Conservation (phyloP, 1,284 basidiomycete genomes). For the Rhizopogon parksii region DNA sequence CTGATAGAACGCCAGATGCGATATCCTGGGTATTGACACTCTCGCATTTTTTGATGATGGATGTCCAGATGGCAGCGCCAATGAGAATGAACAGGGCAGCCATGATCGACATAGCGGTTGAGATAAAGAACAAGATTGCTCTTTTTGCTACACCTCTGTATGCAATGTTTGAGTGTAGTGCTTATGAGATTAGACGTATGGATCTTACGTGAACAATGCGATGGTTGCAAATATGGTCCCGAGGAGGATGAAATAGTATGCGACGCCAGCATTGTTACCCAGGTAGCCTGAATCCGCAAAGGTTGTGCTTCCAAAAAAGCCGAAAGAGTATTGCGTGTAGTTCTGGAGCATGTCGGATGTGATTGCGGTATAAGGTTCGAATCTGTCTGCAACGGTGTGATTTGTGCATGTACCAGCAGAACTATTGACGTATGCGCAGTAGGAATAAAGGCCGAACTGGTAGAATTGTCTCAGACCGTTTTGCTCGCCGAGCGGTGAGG, state of each 20-base stretch:
- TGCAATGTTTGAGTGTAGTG: slow-evolving; percentile 8
- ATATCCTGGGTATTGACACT: slow-evolving; percentile 50
- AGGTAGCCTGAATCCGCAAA: slow-evolving; percentile 60
- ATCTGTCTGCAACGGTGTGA: slow-evolving; percentile 48
- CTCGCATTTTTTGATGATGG: slow-evolving; percentile 58
- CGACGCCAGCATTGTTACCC: slow-evolving; percentile 56
- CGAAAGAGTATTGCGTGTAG: slow-evolving; percentile 50
- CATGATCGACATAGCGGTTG: slow-evolving; percentile 54
- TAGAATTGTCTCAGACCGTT: slow-evolving; percentile 65
- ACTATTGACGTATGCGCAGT: slow-evolving; percentile 62
- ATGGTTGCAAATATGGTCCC: slow-evolving; percentile 62
- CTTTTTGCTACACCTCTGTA: slow-evolving; percentile 60
- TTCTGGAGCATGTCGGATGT: slow-evolving; percentile 59
- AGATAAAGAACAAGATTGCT: slow-evolving; percentile 60
- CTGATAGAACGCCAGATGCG: slow-evolving; percentile 40
- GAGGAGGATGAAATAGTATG: slow-evolving; percentile 69
- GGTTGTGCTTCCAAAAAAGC: slow-evolving; percentile 45
- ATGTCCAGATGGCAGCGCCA: slow-evolving; percentile 70
- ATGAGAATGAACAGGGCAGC: slow-evolving; percentile 60
- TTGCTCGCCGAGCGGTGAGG: slow-evolving; percentile 48
- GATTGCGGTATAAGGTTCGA: slow-evolving; percentile 55
- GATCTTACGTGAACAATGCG: slow-evolving; percentile 51
- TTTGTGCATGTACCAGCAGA: slow-evolving; percentile 61
- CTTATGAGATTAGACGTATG: slow-evolving; percentile 2
- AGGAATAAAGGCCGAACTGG: slow-evolving; percentile 70